Evolutionary conservation across 352 stramenopile species (phyloP).

Genomic region (Pythium utonaiense): DNA sequence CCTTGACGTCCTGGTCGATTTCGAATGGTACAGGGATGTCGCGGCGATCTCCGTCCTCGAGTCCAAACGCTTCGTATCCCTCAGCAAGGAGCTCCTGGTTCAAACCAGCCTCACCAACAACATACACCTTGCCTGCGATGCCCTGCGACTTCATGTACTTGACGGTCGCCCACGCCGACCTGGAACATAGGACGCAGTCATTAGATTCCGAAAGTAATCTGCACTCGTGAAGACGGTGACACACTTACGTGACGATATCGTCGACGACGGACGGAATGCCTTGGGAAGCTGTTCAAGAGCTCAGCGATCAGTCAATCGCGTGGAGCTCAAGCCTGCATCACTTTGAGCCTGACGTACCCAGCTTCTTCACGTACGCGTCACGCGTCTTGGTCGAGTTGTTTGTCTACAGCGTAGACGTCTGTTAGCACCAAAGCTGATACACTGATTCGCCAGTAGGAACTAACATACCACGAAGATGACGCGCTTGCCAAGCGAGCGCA

Average conservation of each 20-base stretch:
- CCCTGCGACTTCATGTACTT: slow-evolving; percentile 79
- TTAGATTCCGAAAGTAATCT: too few relatives aligned
- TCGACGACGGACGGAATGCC: slow-evolving; percentile 58
- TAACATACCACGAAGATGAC: slow-evolving; percentile 74
- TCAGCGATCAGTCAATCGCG: too few relatives aligned
- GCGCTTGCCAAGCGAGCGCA: slow-evolving; percentile 74
- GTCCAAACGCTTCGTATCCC: slow-evolving; percentile 65
- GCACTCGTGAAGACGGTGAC: too few relatives aligned
- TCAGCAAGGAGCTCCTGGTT: slow-evolving; percentile 58
- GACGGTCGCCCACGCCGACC: slow-evolving; percentile 78
- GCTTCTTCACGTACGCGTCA: slow-evolving; percentile 80
- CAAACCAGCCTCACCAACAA: slow-evolving; percentile 74
- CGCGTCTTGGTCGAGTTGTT: slow-evolving; percentile 86
- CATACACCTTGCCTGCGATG: slow-evolving; percentile 78
- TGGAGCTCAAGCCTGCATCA: neutral
- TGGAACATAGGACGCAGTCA: too few relatives aligned
- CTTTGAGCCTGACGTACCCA: slow-evolving; percentile 34
- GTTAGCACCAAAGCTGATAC: too few relatives aligned
- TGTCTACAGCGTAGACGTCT: slow-evolving; percentile 34
- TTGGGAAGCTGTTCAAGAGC: slow-evolving; percentile 67
- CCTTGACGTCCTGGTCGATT: slow-evolving; percentile 65
- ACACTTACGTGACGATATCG: slow-evolving; percentile 74
- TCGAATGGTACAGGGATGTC: slow-evolving; percentile 62
- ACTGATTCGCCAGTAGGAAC: too few relatives aligned
- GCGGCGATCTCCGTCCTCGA: slow-evolving; percentile 66